Conservation (phyloP, 2,329 filamentous ascomycete species). For the Bertia moriformis region DNA sequence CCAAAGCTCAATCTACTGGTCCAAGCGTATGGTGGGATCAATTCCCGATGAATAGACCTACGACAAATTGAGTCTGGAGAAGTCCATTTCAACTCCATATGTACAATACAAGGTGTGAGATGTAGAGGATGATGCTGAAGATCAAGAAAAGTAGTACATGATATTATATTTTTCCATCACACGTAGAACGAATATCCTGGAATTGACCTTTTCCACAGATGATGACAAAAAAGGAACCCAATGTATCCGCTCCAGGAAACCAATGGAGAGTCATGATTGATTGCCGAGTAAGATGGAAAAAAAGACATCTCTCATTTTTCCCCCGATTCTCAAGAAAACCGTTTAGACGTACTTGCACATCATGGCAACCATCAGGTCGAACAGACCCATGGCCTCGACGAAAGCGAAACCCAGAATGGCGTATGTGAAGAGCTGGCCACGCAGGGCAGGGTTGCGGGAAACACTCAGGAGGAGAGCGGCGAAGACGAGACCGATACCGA, state of each 20-base stretch:
- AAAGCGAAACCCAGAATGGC: conserved; percentile 51
- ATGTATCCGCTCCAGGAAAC: neutral
- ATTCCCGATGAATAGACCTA: no score
- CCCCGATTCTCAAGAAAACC: neutral
- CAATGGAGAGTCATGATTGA: no score
- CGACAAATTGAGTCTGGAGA: no score
- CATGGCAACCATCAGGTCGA: conserved; percentile 31
- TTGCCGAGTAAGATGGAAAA: neutral
- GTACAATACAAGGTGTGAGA: neutral
- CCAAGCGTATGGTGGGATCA: no score
- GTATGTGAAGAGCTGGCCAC: conserved; percentile 44
- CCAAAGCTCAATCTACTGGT: no score
- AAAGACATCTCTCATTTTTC: neutral
- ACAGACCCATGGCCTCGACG: conserved; percentile 46
- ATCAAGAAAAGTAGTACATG: conserved; percentile 1
- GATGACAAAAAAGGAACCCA: neutral
- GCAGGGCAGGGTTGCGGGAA: conserved; percentile 37
- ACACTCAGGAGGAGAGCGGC: conserved; percentile 36
- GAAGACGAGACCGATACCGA: conserved; percentile 36
- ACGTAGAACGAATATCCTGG: neutral
- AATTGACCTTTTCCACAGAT: neutral
- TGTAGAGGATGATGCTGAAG: neutral
- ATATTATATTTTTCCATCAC: neutral
- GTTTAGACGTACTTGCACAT: conserved; percentile 7
- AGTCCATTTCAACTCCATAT: neutral